phyloP scores from a whole-genome alignment of 345 rosid genomes.

The Linum usitatissimum region DNA sequence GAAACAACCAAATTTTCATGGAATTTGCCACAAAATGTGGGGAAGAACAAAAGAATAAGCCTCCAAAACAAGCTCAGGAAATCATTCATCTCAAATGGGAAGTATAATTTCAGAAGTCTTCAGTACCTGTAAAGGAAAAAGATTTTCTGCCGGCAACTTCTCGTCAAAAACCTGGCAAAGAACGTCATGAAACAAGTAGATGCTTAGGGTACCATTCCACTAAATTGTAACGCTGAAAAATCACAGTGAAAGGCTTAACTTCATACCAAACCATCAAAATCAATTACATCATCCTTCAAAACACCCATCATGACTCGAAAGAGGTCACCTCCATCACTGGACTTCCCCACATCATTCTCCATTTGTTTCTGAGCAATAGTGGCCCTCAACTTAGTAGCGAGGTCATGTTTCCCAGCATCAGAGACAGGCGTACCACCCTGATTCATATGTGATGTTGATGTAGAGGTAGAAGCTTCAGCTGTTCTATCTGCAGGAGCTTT shows the following conservation, averaged over 20 bases:
- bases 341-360: conserved; percentile 69
- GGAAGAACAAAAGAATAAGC: conserved; percentile 4
- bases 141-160: conserved; percentile 73
- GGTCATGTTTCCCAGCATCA: conserved; percentile 75
- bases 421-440: conserved; percentile 39
- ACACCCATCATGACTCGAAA: conserved; percentile 79
- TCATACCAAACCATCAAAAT: conserved; percentile 90
- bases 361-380: conserved; percentile 89
- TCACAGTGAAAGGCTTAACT: conserved; percentile 1
- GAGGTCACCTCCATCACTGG: conserved; percentile 78
- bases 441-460: conserved; percentile 45
- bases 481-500: conserved; percentile 40
- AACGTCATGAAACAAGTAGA: background rate
- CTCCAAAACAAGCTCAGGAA: background rate
- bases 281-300: conserved; percentile 83
- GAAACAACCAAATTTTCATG: background rate
- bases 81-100: background rate
- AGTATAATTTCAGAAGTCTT: background rate
- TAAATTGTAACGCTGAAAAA: background rate
- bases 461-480: conserved; percentile 79
- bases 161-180: conserved; percentile 69
- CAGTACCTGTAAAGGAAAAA: conserved; percentile 83
- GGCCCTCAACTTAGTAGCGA: conserved; percentile 82
- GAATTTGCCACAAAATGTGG: background rate
- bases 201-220: background rate